phyloP scores from a whole-genome alignment of 768 basidiomycete species.

The Suillus lakei region DNA sequence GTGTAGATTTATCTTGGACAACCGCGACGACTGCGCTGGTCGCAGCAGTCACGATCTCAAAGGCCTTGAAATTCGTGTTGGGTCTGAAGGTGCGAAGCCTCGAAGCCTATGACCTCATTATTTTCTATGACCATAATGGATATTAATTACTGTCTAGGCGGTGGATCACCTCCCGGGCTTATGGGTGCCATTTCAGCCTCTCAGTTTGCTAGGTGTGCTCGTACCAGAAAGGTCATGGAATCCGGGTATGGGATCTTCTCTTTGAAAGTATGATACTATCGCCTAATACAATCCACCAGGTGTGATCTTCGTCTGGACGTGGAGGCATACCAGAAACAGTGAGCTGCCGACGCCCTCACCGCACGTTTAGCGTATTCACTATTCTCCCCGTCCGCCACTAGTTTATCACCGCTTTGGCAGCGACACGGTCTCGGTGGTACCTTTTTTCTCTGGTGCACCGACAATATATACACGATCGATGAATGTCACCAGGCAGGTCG shows the following conservation, averaged over 20 bases:
- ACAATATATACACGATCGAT: conserved; percentile 26
- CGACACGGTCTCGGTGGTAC: conserved; percentile 27
- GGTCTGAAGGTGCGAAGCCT: conserved; percentile 21
- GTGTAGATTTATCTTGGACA: conserved; percentile 15
- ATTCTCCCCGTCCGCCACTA: not conserved
- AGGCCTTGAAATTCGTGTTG: conserved; percentile 18
- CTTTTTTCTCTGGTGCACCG: conserved; percentile 23
- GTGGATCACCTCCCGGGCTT: conserved; percentile 23
- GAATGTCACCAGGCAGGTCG: conserved; percentile 25
- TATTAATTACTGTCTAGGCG: conserved; percentile 15
- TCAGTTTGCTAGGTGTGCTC: conserved; percentile 13
- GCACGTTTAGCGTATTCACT: not conserved
- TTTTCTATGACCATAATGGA: not conserved
- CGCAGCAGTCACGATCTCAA: conserved; percentile 14
- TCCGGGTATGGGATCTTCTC: conserved; percentile 14
- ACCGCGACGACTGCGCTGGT: conserved; percentile 5
- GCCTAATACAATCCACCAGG: conserved; percentile 13
- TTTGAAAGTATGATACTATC: not conserved
- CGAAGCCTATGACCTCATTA: not conserved
- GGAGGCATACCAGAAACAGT: conserved; percentile 26
- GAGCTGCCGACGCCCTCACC: not conserved
- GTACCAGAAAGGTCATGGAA: conserved; percentile 27
- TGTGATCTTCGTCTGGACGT: conserved; percentile 24
- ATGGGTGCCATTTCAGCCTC: conserved; percentile 24
- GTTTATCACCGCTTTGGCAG: conserved; percentile 23